Conservation (phyloP, 345 rosid genomes). For the Eucalyptus victrix region DNA sequence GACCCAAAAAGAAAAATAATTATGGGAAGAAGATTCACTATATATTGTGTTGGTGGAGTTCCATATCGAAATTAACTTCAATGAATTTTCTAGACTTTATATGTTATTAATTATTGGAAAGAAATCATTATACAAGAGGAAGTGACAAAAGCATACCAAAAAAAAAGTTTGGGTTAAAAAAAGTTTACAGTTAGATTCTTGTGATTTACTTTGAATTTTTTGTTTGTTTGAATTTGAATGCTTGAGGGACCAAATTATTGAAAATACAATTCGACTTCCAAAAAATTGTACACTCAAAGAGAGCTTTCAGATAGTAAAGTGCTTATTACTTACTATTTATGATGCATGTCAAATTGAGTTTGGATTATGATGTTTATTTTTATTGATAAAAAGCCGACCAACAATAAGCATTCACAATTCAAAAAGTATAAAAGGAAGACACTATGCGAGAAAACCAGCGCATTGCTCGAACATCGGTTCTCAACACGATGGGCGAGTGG, state of each 20-base stretch:
- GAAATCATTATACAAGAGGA: background rate
- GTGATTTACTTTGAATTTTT: background rate
- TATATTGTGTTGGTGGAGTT: background rate
- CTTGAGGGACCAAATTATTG: background rate
- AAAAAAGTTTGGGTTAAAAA: background rate
- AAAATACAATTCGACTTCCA: background rate
- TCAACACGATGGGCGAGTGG: background rate
- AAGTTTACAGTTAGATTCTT: background rate
- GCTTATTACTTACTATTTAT: background rate
- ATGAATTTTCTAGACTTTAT: background rate
- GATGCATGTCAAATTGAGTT: background rate
- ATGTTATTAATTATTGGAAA: background rate
- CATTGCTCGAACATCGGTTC: background rate
- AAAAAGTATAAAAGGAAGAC: accelerated
- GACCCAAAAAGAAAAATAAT: no score
- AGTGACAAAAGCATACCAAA: background rate
- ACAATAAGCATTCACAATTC: background rate
- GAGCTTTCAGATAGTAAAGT: background rate
- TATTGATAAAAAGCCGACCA: background rate
- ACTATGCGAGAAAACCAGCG: accelerated
- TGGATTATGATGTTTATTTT: background rate
- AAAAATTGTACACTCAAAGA: background rate
- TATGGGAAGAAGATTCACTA: background rate
- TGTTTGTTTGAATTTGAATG: background rate
- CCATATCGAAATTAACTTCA: background rate